A percentile compares a stretch with the other conserved stretches of the same genome.
These are phyloP conservation scores for Phytophthora cactorum DNA, from an alignment of 352 stramenopile species.

Conservation along the genomic window DNA sequence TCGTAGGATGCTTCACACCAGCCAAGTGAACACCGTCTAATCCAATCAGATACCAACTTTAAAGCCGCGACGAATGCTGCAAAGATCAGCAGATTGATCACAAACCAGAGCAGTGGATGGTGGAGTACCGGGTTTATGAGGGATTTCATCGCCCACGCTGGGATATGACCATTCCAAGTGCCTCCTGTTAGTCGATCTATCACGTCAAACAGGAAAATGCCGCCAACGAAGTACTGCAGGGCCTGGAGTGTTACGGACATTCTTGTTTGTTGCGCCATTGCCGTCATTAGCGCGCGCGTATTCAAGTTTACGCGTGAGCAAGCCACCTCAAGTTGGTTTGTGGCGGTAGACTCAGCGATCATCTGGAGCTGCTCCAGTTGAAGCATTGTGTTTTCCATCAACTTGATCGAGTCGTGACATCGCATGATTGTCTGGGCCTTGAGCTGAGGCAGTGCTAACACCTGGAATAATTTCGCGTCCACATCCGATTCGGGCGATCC, in stretches of 20 bases:
- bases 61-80: constrained; percentile 58
- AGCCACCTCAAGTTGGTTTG: constrained; percentile 91
- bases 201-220: constrained; percentile 94
- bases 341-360: constrained; percentile 90
- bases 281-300: constrained; percentile 85
- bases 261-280: constrained; percentile 74
- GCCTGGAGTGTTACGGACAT: constrained; percentile 84
- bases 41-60: constrained; percentile 46
- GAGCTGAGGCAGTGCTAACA: constrained; percentile 90
- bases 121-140: constrained; percentile 59
- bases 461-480: constrained; percentile 86
- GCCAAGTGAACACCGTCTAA: constrained; percentile 77
- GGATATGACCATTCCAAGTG: constrained; percentile 91
- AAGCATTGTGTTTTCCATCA: constrained; percentile 92
- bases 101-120: constrained; percentile 84
- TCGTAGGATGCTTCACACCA: constrained; percentile 87
- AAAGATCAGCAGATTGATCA: constrained; percentile 90
- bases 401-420: constrained; percentile 96
- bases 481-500: constrained; percentile 39
- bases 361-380: constrained; percentile 95
- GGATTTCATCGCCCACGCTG: constrained; percentile 61
- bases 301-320: constrained; percentile 91
- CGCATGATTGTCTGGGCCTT: constrained; percentile 92
- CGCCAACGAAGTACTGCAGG: constrained; percentile 93
- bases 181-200: constrained; percentile 94